phyloP scores from a whole-genome alignment of 352 stramenopile genomes.

The Phytophthora ohioensis region DNA sequence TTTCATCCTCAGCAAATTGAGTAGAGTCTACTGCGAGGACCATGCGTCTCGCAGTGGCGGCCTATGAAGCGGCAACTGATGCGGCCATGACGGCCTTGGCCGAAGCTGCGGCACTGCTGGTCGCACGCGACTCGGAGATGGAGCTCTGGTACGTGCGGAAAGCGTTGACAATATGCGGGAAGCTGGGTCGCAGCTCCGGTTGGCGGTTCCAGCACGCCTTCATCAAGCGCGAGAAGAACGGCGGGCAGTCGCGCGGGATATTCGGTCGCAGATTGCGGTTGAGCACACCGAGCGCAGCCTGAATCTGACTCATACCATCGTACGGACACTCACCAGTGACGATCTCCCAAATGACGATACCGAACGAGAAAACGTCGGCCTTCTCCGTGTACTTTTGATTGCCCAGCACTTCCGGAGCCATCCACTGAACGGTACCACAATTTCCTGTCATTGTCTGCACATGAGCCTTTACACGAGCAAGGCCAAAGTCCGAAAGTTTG shows the following conservation, averaged over 20 bases:
- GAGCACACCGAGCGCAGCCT: constrained; percentile 71
- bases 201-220: constrained; percentile 82
- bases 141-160: constrained; percentile 66
- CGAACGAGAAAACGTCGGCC: constrained; percentile 91
- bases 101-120: constrained; percentile 44
- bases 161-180: constrained; percentile 74
- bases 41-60: constrained; percentile 5
- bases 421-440: constrained; percentile 80
- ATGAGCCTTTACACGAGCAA: constrained; percentile 82
- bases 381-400: constrained; percentile 93
- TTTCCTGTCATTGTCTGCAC: constrained; percentile 90
- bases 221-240: constrained; percentile 76
- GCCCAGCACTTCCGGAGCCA: constrained; percentile 80
- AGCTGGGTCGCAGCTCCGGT: constrained; percentile 70
- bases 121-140: constrained; percentile 57
- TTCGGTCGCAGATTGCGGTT: constrained; percentile 78
- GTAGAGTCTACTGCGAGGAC: constrained; percentile 25
- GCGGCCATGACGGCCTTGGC: constrained; percentile 54
- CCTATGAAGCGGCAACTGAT: constrained; percentile 50
- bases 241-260: constrained; percentile 68
- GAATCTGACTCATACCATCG: constrained; percentile 88
- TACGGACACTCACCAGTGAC: constrained; percentile 89
- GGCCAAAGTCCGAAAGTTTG: constrained; percentile 89
- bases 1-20: constrained; percentile 15
- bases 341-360: constrained; percentile 93